Percentiles rank a stretch among this genome's conserved stretches.
phyloP scores from a whole-genome alignment of 2,329 filamentous ascomycete genomes.

The Microdochium trichocladiopsis region DNA sequence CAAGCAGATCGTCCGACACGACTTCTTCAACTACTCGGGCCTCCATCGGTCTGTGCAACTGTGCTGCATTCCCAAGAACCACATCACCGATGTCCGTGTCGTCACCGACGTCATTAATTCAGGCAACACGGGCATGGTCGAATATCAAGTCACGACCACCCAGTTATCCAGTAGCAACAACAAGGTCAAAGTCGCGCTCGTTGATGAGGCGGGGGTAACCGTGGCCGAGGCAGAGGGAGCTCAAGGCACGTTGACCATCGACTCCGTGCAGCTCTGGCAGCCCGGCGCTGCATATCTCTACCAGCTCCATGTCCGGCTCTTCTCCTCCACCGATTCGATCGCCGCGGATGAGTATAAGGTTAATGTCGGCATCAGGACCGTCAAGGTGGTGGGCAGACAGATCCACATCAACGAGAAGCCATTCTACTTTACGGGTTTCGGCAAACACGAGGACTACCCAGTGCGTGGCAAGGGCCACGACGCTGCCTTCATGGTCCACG shows the following conservation, averaged over 20 bases:
- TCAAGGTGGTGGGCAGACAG: constrained; percentile 10
- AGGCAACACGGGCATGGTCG: too few relatives aligned
- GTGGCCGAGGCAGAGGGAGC: neutral
- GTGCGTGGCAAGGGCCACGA: constrained; percentile 21
- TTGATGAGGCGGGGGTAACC: too few relatives aligned
- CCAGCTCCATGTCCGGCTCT: constrained; percentile 10
- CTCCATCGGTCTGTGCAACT: constrained; percentile 19
- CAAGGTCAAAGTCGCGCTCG: too few relatives aligned
- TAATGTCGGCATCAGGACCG: constrained; percentile 12
- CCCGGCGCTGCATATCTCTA: constrained; percentile 19
- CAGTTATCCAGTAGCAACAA: too few relatives aligned
- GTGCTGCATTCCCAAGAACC: constrained; percentile 15
- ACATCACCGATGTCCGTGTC: constrained; percentile 7
- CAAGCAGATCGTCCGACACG: constrained; percentile 8
- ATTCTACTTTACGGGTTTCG: constrained; percentile 22
- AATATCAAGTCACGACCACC: too few relatives aligned
- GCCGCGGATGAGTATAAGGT: too few relatives aligned
- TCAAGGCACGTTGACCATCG: constrained; percentile 7
- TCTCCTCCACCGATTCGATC: constrained; percentile 3
- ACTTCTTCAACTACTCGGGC: constrained; percentile 22
- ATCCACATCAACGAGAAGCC: constrained; percentile 19
- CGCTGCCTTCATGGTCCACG: constrained; percentile 20
- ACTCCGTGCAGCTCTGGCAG: constrained; percentile 15
- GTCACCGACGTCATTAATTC: too few relatives aligned
- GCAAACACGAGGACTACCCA: constrained; percentile 17